Evolutionary conservation across 2,329 filamentous ascomycete species (phyloP).

Genomic region (Neonectria coccinea): DNA sequence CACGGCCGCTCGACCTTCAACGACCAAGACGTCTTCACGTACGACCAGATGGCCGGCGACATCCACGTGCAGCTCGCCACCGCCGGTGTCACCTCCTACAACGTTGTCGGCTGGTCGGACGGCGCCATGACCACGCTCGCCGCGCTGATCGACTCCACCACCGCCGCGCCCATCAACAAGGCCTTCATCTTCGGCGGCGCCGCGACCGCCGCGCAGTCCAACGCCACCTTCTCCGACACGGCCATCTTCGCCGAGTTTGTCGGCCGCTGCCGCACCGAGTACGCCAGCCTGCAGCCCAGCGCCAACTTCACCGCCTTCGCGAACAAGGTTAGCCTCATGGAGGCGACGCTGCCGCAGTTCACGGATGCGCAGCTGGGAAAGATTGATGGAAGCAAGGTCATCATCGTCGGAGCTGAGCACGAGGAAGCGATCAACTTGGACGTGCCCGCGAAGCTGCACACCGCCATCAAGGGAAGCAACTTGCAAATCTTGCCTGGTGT

Average conservation of each 20-base stretch:
- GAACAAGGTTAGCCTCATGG: conserved; percentile 52
- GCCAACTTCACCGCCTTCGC: conserved; percentile 53
- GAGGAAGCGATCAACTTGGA: conserved; percentile 56
- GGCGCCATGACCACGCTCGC: conserved; percentile 54
- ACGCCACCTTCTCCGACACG: conserved; percentile 49
- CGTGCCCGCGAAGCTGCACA: conserved; percentile 50
- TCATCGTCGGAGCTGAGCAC: conserved; percentile 48
- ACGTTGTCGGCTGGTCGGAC: conserved; percentile 57
- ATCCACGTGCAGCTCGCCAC: conserved; percentile 48
- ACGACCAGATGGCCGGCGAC: conserved; percentile 53
- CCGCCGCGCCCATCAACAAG: conserved; percentile 50
- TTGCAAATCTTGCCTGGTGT: conserved; percentile 52
- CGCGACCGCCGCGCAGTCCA: conserved; percentile 49
- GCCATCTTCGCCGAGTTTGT: conserved; percentile 52
- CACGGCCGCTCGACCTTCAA: conserved; percentile 56
- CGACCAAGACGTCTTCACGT: conserved; percentile 52
- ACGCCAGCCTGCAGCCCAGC: conserved; percentile 50
- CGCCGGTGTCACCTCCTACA: conserved; percentile 47
- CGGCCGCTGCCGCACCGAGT: conserved; percentile 51
- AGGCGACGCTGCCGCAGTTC: conserved; percentile 51
- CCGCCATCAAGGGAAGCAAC: conserved; percentile 53
- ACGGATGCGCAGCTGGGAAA: conserved; percentile 45
- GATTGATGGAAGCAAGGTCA: conserved; percentile 47
- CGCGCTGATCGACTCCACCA: conserved; percentile 49
- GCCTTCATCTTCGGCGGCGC: conserved; percentile 55